A percentile compares a stretch with the other conserved stretches of the same genome.
These are phyloP conservation scores for Apiospora sp. DNA, from an alignment of 2,329 filamentous ascomycete genomes.

Conservation along the genomic window DNA sequence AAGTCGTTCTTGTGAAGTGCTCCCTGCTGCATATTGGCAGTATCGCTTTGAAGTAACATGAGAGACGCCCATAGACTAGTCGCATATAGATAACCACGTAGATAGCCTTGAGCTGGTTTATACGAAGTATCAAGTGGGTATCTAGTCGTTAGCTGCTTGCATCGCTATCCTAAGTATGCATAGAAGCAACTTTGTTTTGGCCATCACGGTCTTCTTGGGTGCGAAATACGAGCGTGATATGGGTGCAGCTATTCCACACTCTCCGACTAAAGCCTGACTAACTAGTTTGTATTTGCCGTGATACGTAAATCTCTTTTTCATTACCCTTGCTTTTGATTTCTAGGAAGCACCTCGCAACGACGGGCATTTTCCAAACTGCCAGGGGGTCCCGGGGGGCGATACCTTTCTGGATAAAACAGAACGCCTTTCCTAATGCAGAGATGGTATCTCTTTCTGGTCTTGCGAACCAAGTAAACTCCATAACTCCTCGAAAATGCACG, in stretches of 20 bases:
- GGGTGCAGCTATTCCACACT: background rate
- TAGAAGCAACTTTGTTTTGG: background rate
- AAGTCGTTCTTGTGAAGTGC: background rate
- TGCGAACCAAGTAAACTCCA: constrained; percentile 6
- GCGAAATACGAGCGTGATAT: background rate
- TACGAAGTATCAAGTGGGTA: background rate
- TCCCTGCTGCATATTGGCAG: background rate
- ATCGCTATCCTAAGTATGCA: background rate
- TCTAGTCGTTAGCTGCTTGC: background rate
- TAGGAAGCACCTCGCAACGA: background rate
- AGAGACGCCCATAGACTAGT: too few species aligned
- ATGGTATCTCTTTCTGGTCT: constrained; percentile 21
- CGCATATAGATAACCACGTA: background rate
- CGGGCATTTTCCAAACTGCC: background rate
- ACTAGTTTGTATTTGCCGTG: background rate
- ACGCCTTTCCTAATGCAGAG: constrained; percentile 17
- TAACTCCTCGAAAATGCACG: constrained; percentile 23
- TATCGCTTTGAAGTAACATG: background rate
- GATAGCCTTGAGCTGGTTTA: background rate
- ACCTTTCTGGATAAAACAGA: constrained; percentile 19
- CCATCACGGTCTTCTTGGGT: constrained; percentile 1
- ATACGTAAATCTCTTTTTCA: background rate
- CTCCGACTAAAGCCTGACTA: background rate
- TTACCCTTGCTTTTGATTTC: background rate
- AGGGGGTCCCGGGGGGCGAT: background rate